phyloP scores from a whole-genome alignment of 1,139 yeast genomes.

The Kodamaea arcana region DNA sequence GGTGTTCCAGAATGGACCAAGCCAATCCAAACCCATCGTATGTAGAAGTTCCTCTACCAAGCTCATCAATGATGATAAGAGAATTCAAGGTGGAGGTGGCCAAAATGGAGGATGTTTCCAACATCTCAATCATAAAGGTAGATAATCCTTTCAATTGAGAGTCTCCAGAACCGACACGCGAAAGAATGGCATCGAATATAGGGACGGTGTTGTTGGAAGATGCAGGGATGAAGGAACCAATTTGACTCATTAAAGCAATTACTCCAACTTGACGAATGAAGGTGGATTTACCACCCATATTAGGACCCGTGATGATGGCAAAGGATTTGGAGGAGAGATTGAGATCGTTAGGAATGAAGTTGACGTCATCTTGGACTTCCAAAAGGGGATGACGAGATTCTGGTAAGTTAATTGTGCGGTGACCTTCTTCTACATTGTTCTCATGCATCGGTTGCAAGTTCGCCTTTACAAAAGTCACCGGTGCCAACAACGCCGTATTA shows the following conservation, averaged over 20 bases:
- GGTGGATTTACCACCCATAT: constrained; percentile 98
- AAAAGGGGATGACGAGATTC: constrained; percentile 92
- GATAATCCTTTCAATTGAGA: constrained; percentile 95
- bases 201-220: constrained; percentile 50
- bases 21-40: constrained; percentile 98
- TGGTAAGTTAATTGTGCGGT: constrained; percentile 53
- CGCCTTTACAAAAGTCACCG: constrained; percentile 77
- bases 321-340: constrained; percentile 57
- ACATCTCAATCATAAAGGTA: constrained; percentile 97
- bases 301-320: constrained; percentile 90
- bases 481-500: constrained; percentile 78
- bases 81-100: constrained; percentile 83
- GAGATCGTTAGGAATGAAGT: constrained; percentile 86
- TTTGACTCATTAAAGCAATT: constrained; percentile 82
- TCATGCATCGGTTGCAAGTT: constrained; percentile 45
- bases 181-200: constrained; percentile 84
- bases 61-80: constrained; percentile 85
- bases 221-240: constrained; percentile 85
- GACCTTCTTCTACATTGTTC: constrained; percentile 23
- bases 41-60: constrained; percentile 95
- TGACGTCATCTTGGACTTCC: constrained; percentile 84
- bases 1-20: constrained; percentile 89
- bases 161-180: constrained; percentile 98
- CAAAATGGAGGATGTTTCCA: constrained; percentile 88
- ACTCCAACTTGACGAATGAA: constrained; percentile 91